Percentiles rank a stretch among this genome's conserved stretches.
Evolutionary conservation across 306 rosid genomes (phyloP).

Genomic region (Urtica urens): DNA sequence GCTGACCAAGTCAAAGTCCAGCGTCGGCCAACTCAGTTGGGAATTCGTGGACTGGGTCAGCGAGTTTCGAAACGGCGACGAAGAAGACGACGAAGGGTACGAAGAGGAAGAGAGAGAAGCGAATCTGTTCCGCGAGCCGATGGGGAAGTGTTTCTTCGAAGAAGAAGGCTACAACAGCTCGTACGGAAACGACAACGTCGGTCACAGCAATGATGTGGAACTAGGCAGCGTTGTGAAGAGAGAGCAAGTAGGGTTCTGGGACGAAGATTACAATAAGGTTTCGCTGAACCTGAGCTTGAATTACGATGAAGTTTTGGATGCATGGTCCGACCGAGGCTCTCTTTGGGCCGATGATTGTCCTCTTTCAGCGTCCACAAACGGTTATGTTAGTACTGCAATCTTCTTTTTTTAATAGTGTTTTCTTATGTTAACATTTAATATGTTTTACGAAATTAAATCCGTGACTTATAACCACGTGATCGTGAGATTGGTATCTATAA

Average conservation of each 20-base stretch:
- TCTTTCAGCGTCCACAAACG: conserved; percentile 29
- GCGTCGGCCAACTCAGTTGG: conserved; percentile 33
- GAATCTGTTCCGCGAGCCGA: conserved; percentile 6
- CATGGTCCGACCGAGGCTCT: conserved; percentile 76
- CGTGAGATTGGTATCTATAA: too few relatives aligned
- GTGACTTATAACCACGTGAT: too few relatives aligned
- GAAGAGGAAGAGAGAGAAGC: conserved; percentile 18
- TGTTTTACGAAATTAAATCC: neutral
- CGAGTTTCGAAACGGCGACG: conserved; percentile 17
- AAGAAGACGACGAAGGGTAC: conserved; percentile 19
- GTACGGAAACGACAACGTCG: neutral
- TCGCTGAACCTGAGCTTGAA: conserved; percentile 67
- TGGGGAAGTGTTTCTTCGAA: conserved; percentile 21
- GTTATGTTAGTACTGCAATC: conserved; percentile 43
- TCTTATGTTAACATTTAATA: neutral
- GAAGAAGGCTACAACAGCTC: conserved; percentile 1
- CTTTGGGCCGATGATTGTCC: conserved; percentile 51
- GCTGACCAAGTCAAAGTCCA: neutral
- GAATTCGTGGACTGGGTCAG: conserved; percentile 52
- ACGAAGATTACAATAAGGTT: conserved; percentile 30
- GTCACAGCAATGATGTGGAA: too few relatives aligned
- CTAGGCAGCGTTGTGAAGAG: conserved; percentile 22
- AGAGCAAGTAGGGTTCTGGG: conserved; percentile 39
- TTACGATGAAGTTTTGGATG: conserved; percentile 67
- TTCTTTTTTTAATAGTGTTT: neutral